A percentile compares a stretch with the other conserved stretches of the same genome.
Conservation (phyloP, 192 early-diverging fungal genomes). For the Entophlyctis luteolus region DNA sequence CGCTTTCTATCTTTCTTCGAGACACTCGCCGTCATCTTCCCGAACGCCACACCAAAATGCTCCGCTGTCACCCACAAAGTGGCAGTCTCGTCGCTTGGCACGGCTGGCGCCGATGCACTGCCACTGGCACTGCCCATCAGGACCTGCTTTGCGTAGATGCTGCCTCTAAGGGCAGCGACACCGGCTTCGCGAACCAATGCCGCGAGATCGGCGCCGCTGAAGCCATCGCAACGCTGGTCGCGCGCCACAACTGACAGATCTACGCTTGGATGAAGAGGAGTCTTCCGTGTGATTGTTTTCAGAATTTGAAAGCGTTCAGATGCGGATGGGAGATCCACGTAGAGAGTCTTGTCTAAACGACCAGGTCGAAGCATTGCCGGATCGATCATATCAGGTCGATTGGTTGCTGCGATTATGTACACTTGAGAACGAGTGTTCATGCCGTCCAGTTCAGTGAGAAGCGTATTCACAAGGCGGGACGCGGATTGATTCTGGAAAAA, state of each 20-base stretch:
- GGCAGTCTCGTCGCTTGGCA: slow-evolving; percentile 10
- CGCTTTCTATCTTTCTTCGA: slow-evolving; percentile 15
- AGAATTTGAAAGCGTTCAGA: slow-evolving; percentile 82
- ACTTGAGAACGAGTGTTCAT: slow-evolving; percentile 83
- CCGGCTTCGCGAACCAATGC: slow-evolving; percentile 58
- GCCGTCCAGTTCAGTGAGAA: slow-evolving; percentile 95
- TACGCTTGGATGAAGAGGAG: slow-evolving; percentile 31
- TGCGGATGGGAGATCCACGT: slow-evolving; percentile 85
- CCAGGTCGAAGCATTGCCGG: slow-evolving; percentile 97
- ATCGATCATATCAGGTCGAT: slow-evolving; percentile 96
- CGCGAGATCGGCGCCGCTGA: slow-evolving; percentile 60
- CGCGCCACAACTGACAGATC: slow-evolving; percentile 42
- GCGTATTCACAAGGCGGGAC: slow-evolving; percentile 93
- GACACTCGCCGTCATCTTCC: slow-evolving; percentile 78
- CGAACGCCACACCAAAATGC: slow-evolving; percentile 81
- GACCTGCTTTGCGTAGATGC: slow-evolving; percentile 41
- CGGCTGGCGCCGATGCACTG: slow-evolving; percentile 24
- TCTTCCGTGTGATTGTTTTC: slow-evolving; percentile 60
- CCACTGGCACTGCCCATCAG: slow-evolving; percentile 24
- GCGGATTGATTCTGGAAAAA: slow-evolving; percentile 71
- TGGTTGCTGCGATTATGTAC: slow-evolving; percentile 96
- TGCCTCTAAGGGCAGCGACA: slow-evolving; percentile 70
- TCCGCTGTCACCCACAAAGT: slow-evolving; percentile 51
- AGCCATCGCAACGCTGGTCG: slow-evolving; percentile 50
- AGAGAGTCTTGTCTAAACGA: slow-evolving; percentile 94